These are phyloP conservation scores for Neophaeococcomyces mojaviensis DNA, from an alignment of 2,329 filamentous ascomycete species.

Conservation along the genomic window DNA sequence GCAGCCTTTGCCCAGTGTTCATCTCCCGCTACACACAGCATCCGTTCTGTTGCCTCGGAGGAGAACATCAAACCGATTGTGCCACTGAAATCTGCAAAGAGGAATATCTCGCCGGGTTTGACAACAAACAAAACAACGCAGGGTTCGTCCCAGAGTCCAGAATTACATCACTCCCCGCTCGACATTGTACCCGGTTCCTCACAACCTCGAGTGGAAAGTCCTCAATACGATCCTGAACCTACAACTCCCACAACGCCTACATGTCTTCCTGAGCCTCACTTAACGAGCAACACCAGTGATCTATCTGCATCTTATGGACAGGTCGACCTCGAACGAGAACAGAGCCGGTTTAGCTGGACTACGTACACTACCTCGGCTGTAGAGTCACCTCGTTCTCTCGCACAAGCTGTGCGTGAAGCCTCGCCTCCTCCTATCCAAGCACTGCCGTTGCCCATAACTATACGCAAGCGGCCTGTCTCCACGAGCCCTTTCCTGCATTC, in stretches of 20 bases:
- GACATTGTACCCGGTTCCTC: background rate
- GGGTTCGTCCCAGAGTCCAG: background rate
- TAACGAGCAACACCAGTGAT: background rate
- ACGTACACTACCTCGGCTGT: slow-evolving; percentile 49
- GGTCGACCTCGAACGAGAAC: slow-evolving; percentile 1
- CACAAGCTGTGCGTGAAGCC: slow-evolving; percentile 32
- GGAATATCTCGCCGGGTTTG: background rate
- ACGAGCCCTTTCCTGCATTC: slow-evolving; percentile 18
- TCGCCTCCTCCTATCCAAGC: slow-evolving; percentile 29
- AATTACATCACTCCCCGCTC: background rate
- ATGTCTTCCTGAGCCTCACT: slow-evolving; percentile 57
- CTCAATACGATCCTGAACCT: slow-evolving; percentile 4
- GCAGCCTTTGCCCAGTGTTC: slow-evolving; percentile 1
- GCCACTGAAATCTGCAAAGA: slow-evolving; percentile 34
- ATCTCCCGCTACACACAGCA: slow-evolving; percentile 16
- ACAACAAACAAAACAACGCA: background rate
- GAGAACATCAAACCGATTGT: slow-evolving; percentile 36
- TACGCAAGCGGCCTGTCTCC: slow-evolving; percentile 30
- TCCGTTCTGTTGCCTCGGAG: slow-evolving; percentile 21
- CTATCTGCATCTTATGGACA: background rate
- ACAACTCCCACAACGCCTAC: slow-evolving; percentile 32
- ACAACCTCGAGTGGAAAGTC: slow-evolving; percentile 2
- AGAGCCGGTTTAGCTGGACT: slow-evolving; percentile 57
- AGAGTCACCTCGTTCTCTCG: slow-evolving; percentile 31
- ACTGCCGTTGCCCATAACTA: slow-evolving; percentile 31